Conservation (phyloP, 2,329 filamentous ascomycete genomes). For the Nemania abortiva region DNA sequence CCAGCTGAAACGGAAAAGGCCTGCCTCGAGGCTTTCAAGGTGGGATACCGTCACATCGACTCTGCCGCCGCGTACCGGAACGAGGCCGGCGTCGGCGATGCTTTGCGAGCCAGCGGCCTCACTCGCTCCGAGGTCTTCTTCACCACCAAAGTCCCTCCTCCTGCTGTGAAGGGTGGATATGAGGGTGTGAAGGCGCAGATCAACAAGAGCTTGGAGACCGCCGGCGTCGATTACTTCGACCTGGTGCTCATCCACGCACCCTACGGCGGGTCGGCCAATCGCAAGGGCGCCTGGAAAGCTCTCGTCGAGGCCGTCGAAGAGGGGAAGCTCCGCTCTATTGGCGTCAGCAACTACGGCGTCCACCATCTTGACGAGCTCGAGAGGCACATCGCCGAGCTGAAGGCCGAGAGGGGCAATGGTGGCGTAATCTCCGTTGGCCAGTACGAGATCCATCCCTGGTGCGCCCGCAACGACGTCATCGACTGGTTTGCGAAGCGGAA, state of each 20-base stretch:
- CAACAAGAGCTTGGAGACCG: constrained; percentile 70
- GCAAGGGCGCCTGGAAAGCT: constrained; percentile 72
- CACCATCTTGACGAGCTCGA: constrained; percentile 73
- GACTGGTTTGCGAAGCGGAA: constrained; percentile 77
- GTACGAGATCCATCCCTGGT: constrained; percentile 92
- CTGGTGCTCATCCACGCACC: constrained; percentile 73
- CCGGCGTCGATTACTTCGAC: constrained; percentile 75
- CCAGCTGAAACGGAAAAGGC: constrained; percentile 54
- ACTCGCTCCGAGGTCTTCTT: constrained; percentile 65
- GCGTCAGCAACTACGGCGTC: constrained; percentile 74
- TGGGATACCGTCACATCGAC: constrained; percentile 69
- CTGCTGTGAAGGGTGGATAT: constrained; percentile 61
- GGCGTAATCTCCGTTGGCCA: constrained; percentile 86
- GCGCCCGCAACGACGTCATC: constrained; percentile 81
- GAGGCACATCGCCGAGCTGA: constrained; percentile 70
- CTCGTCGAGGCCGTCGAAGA: constrained; percentile 73
- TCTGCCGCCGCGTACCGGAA: constrained; percentile 66
- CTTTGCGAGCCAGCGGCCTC: constrained; percentile 57
- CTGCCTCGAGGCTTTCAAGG: constrained; percentile 60
- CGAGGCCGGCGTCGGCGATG: constrained; percentile 61
- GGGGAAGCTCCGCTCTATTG: constrained; percentile 71
- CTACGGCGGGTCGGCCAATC: constrained; percentile 66
- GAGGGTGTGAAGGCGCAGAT: constrained; percentile 73
- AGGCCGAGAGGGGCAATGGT: constrained; percentile 71
- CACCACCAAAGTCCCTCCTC: constrained; percentile 66